A percentile compares a stretch with the other conserved stretches of the same genome.
phyloP scores from a whole-genome alignment of 2,329 filamentous ascomycete genomes.

The Fusarium citri region DNA sequence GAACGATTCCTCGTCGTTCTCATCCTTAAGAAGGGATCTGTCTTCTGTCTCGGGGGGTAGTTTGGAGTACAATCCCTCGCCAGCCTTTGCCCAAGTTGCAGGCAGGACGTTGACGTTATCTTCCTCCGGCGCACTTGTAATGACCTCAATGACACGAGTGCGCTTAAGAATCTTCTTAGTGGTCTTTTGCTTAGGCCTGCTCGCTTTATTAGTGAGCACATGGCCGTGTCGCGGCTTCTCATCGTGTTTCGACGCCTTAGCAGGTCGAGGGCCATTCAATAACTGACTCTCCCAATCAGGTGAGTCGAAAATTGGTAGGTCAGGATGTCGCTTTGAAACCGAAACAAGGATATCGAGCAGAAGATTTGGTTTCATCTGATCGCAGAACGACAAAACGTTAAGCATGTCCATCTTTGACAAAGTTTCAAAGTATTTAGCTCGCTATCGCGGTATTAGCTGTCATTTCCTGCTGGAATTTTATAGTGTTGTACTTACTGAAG shows the following conservation, averaged over 20 bases:
- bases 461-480: neutral
- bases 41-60: constrained; percentile 55
- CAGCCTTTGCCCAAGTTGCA: constrained; percentile 55
- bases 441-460: constrained; percentile 42
- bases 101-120: constrained; percentile 51
- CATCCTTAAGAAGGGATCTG: constrained; percentile 51
- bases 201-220: constrained; percentile 42
- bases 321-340: constrained; percentile 56
- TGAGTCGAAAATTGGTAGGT: constrained; percentile 57
- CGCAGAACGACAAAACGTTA: constrained; percentile 56
- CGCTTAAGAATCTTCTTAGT: constrained; percentile 51
- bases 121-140: constrained; percentile 46
- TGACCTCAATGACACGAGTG: constrained; percentile 43
- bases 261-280: constrained; percentile 17
- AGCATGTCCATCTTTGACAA: constrained; percentile 55
- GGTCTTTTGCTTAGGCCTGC: constrained; percentile 49
- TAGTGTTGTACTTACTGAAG: constrained; percentile 48
- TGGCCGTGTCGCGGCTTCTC: constrained; percentile 50
- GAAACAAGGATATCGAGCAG: constrained; percentile 57
- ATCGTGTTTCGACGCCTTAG: constrained; percentile 25
- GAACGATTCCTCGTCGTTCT: constrained; percentile 57
- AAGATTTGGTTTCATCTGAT: constrained; percentile 56
- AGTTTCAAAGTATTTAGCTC: constrained; percentile 54
- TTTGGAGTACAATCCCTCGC: constrained; percentile 55
- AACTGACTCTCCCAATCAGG: constrained; percentile 54